phyloP scores from a whole-genome alignment of 164 flowering plant genomes.

The Piper longum region DNA sequence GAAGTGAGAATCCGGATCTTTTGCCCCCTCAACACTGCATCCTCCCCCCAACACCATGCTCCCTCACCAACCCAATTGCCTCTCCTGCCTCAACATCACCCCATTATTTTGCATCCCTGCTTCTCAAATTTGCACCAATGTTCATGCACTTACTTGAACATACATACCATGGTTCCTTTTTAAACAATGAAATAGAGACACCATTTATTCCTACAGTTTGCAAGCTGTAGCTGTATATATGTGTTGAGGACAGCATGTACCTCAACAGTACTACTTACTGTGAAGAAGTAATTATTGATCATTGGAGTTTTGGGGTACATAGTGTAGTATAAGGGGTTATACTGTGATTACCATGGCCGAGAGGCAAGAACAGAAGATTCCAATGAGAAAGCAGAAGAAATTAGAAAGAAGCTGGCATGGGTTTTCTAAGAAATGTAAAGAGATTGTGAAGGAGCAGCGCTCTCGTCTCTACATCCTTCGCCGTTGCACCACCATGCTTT shows the following conservation, averaged over 20 bases:
- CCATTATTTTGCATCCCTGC: not conserved
- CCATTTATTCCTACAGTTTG: no score
- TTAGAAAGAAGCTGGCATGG: slow-evolving; percentile 9
- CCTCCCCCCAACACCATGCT: not conserved
- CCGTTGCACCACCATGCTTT: slow-evolving; percentile 69
- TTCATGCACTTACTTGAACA: not conserved
- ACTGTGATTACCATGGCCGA: not conserved
- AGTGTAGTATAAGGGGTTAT: not conserved
- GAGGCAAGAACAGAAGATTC: not conserved
- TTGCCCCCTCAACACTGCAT: not conserved
- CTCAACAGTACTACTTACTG: not conserved
- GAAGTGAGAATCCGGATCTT: no score
- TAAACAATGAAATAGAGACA: no score
- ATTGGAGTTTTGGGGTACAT: not conserved
- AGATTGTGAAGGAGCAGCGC: slow-evolving; percentile 53
- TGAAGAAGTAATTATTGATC: not conserved
- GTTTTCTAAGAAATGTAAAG: slow-evolving; percentile 37
- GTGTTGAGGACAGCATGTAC: no score
- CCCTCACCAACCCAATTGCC: not conserved
- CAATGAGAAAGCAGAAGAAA: not conserved
- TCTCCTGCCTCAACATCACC: not conserved
- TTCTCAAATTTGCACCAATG: not conserved
- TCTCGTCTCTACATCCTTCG: slow-evolving; percentile 57
- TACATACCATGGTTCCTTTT: no score
- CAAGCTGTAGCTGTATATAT: no score